Conservation (phyloP, 495 filamentous ascomycete species). For the Aspergillus steynii region DNA sequence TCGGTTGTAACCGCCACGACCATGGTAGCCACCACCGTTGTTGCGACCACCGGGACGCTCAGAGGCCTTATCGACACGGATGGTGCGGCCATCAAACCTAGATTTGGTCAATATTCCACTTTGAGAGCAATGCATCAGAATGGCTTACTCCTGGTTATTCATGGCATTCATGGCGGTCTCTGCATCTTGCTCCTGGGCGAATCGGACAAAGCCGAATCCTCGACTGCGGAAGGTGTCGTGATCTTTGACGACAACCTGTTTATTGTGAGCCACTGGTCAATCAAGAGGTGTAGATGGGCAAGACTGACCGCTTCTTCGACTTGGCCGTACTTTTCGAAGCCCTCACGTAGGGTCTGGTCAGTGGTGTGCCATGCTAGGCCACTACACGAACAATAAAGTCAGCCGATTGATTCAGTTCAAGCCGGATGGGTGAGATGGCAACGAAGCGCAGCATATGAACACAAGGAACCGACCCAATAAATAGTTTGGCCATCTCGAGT, state of each 20-base stretch:
- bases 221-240: constrained; percentile 94
- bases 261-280: constrained; percentile 17
- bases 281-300: constrained; percentile 4
- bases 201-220: constrained; percentile 96
- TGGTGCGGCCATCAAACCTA: constrained; percentile 94
- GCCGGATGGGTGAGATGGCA: constrained; percentile 4
- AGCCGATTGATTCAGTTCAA: not conserved
- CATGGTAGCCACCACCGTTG: constrained; percentile 46
- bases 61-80: constrained; percentile 95
- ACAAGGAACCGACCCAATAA: constrained; percentile 68
- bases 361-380: constrained; percentile 98
- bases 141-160: constrained; percentile 90
- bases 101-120: not conserved
- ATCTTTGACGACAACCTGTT: constrained; percentile 94
- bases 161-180: constrained; percentile 76
- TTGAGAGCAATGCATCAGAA: not conserved
- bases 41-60: constrained; percentile 59
- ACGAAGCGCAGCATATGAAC: constrained; percentile 8
- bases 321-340: constrained; percentile 85
- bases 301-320: constrained; percentile 90
- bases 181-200: constrained; percentile 77
- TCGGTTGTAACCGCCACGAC: constrained; percentile 46
- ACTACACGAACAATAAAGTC: constrained; percentile 43
- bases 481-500: constrained; percentile 79
- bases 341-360: constrained; percentile 73